These are phyloP conservation scores for Lasiosphaeria miniovina DNA, from an alignment of 495 filamentous ascomycete species.

Conservation along the genomic window DNA sequence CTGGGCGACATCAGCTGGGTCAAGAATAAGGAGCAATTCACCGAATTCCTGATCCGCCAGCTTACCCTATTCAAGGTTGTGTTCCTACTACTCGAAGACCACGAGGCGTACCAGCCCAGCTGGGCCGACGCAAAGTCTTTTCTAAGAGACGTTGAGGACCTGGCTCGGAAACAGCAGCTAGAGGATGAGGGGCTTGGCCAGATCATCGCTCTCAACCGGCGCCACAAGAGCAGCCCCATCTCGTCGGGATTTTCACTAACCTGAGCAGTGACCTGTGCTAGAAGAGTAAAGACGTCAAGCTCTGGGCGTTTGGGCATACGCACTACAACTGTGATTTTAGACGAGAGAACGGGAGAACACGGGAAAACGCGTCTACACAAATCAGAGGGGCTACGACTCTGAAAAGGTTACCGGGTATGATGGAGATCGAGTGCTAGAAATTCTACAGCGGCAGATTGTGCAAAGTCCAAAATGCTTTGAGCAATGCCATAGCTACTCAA, in stretches of 20 bases:
- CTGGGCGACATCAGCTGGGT: slow-evolving; percentile 55
- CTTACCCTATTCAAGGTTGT: slow-evolving; percentile 46
- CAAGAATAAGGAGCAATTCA: slow-evolving; percentile 35
- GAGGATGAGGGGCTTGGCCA: slow-evolving; percentile 26
- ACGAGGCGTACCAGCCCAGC: slow-evolving; percentile 50
- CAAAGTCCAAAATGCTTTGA: no score
- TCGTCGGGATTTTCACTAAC: slow-evolving; percentile 47
- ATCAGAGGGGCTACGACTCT: slow-evolving; percentile 35
- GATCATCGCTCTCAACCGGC: slow-evolving; percentile 48
- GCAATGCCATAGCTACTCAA: no score
- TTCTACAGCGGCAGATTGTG: no score
- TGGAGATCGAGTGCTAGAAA: slow-evolving; percentile 5
- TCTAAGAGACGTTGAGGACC: no score
- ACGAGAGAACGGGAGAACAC: slow-evolving; percentile 6
- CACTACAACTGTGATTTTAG: slow-evolving; percentile 51
- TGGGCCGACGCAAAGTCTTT: slow-evolving; percentile 25
- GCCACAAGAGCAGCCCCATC: slow-evolving; percentile 40
- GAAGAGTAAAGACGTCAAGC: slow-evolving; percentile 38
- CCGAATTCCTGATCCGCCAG: slow-evolving; percentile 44
- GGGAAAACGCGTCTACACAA: slow-evolving; percentile 18
- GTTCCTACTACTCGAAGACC: slow-evolving; percentile 55
- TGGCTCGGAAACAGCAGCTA: no score
- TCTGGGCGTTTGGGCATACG: slow-evolving; percentile 59
- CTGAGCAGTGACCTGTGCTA: slow-evolving; percentile 45
- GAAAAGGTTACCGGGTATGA: slow-evolving; percentile 12